Percentiles rank a stretch among this genome's conserved stretches.
phyloP scores from a whole-genome alignment of 306 rosid species.

The Rosa persica region DNA sequence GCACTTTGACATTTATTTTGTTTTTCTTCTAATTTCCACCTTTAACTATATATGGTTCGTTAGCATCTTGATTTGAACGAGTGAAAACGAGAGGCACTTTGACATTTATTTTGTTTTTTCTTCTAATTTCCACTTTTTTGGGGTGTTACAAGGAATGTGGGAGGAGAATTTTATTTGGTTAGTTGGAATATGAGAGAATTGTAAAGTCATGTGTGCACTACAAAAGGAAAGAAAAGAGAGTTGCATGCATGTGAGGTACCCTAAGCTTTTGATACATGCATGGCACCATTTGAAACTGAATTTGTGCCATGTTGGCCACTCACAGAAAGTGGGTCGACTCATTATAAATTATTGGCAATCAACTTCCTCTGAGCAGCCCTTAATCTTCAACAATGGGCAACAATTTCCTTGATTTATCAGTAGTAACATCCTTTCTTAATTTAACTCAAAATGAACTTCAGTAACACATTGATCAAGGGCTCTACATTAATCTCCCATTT shows the following conservation, averaged over 20 bases:
- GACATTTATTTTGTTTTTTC: not conserved
- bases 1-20: not conserved
- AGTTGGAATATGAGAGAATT: too few relatives aligned
- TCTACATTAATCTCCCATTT: not conserved
- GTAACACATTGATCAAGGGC: not conserved
- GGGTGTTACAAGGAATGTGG: slow-evolving; percentile 11
- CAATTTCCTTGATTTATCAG: not conserved
- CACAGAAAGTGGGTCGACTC: not conserved
- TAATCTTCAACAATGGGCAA: not conserved
- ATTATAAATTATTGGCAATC: not conserved
- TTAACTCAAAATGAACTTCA: not conserved
- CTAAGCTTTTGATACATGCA: slow-evolving; percentile 30
- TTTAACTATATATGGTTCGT: not conserved
- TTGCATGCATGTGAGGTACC: slow-evolving; percentile 23
- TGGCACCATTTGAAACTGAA: slow-evolving; percentile 8
- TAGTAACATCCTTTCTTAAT: too few relatives aligned
- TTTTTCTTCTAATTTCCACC: not conserved
- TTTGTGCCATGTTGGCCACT: slow-evolving; percentile 5
- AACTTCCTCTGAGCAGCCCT: not conserved
- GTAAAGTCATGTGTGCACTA: slow-evolving; percentile 28
- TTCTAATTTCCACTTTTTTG: slow-evolving; percentile 7
- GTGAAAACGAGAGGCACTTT: not conserved
- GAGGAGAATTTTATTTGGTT: not conserved
- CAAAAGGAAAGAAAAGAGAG: slow-evolving; percentile 17
- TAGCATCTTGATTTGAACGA: not conserved